Evolutionary conservation across 2,329 filamentous ascomycete species (phyloP).

Genomic region (Trichophyton simii): DNA sequence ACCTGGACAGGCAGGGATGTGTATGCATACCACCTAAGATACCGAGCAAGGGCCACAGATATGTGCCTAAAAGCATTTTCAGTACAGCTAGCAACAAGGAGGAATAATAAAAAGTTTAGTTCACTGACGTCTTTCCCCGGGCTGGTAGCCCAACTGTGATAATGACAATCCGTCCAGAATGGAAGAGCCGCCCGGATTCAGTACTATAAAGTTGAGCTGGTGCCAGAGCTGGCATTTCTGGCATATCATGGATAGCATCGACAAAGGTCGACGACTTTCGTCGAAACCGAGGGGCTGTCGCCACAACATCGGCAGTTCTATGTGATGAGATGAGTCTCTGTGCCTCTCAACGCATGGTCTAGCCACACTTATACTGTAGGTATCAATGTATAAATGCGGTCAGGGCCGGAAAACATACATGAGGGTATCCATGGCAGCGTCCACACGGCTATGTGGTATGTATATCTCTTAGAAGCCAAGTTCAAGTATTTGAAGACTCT

Average conservation of each 20-base stretch:
- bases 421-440: constrained; percentile 3
- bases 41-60: constrained; percentile 86
- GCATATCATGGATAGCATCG: constrained; percentile 89
- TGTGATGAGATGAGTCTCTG: background rate
- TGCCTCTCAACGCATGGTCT: background rate
- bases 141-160: constrained; percentile 92
- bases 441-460: background rate
- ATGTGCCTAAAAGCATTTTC: constrained; percentile 53
- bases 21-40: constrained; percentile 63
- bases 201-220: constrained; percentile 97
- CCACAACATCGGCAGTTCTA: constrained; percentile 83
- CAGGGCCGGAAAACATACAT: constrained; percentile 13
- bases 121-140: constrained; percentile 75
- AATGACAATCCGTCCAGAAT: constrained; percentile 93
- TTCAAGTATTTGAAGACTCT: background rate
- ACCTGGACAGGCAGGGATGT: too few relatives aligned
- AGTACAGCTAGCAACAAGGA: background rate
- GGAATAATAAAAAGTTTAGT: constrained; percentile 11
- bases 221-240: constrained; percentile 70
- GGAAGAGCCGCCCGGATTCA: constrained; percentile 91
- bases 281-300: constrained; percentile 77
- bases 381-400: background rate
- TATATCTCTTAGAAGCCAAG: background rate
- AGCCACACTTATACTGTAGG: background rate
- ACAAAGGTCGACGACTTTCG: constrained; percentile 92